Percentiles rank a stretch among this genome's conserved stretches.
These are phyloP conservation scores for Berberis vulgaris DNA, from an alignment of 164 flowering plant genomes.

Conservation along the genomic window DNA sequence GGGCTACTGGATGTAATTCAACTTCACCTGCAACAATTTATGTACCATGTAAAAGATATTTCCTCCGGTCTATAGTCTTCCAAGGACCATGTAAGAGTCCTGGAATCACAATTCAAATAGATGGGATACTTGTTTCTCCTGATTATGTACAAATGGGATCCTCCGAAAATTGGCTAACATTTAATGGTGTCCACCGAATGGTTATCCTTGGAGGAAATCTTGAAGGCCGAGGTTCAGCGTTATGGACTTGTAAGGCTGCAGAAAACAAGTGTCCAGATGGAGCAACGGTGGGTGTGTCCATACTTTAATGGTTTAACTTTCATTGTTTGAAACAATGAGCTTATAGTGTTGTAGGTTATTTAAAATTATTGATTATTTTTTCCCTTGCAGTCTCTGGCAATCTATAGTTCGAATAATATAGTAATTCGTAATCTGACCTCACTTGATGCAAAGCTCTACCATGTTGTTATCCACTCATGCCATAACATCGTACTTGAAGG, in stretches of 20 bases:
- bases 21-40: conserved; percentile 9
- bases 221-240: conserved; percentile 36
- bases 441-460: conserved; percentile 32
- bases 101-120: conserved; percentile 20
- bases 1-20: conserved; percentile 1
- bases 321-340: not conserved
- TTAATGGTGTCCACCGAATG: conserved; percentile 27
- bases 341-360: not conserved
- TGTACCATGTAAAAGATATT: conserved; percentile 29
- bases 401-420: conserved; percentile 19
- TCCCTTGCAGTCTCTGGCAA: conserved; percentile 19
- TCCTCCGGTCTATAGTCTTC: conserved; percentile 18
- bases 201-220: conserved; percentile 40
- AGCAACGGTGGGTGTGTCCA: conserved; percentile 26
- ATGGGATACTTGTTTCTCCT: conserved; percentile 45
- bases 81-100: conserved; percentile 38
- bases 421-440: conserved; percentile 31
- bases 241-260: conserved; percentile 41
- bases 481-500: conserved; percentile 22
- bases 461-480: conserved; percentile 27
- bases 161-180: conserved; percentile 40
- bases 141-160: conserved; percentile 18
- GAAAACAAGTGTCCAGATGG: conserved; percentile 32
- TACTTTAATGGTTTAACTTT: not conserved
- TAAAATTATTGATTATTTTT: not conserved